Percentiles rank a stretch among this genome's conserved stretches.
Evolutionary conservation across 805 yeast species (phyloP).

Genomic region (Cyberlindnera saturnus): DNA sequence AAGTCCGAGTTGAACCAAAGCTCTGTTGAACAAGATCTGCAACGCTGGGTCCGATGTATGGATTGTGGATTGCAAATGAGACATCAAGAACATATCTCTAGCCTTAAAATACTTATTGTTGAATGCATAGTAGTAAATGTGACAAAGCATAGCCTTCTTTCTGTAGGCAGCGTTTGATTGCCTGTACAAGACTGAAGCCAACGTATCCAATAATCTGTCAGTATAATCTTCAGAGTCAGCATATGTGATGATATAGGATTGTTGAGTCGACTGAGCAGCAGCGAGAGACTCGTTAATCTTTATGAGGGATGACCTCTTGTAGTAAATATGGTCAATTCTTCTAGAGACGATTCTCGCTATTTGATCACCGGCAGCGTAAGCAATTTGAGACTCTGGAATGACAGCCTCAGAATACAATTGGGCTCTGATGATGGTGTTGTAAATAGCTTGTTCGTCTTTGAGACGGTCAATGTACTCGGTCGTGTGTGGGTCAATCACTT

Average conservation of each 20-base stretch:
- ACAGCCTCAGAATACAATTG: constrained; percentile 79
- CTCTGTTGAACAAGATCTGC: constrained; percentile 92
- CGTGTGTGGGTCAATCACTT: constrained; percentile 90
- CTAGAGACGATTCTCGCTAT: constrained; percentile 71
- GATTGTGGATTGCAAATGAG: constrained; percentile 79
- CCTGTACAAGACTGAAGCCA: constrained; percentile 59
- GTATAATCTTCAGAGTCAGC: constrained; percentile 34
- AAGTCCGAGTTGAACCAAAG: constrained; percentile 91
- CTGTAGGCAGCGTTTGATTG: constrained; percentile 66
- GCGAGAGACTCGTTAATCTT: constrained; percentile 48
- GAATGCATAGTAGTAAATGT: constrained; percentile 87
- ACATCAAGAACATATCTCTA: constrained; percentile 79
- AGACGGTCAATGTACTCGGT: constrained; percentile 88
- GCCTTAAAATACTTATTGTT: constrained; percentile 80
- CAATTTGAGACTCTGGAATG: constrained; percentile 34
- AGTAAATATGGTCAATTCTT: constrained; percentile 89
- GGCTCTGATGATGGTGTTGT: constrained; percentile 71
- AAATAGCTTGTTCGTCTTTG: constrained; percentile 77
- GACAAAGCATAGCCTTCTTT: constrained; percentile 77
- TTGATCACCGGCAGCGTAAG: constrained; percentile 34
- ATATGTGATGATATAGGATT: constrained; percentile 24
- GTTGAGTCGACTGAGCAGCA: constrained; percentile 55
- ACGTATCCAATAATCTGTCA: constrained; percentile 53
- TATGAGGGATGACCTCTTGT: constrained; percentile 78
- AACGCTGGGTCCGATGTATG: constrained; percentile 78